These are phyloP conservation scores for Amanita phalloides DNA, from an alignment of 768 basidiomycete species.

Conservation along the genomic window DNA sequence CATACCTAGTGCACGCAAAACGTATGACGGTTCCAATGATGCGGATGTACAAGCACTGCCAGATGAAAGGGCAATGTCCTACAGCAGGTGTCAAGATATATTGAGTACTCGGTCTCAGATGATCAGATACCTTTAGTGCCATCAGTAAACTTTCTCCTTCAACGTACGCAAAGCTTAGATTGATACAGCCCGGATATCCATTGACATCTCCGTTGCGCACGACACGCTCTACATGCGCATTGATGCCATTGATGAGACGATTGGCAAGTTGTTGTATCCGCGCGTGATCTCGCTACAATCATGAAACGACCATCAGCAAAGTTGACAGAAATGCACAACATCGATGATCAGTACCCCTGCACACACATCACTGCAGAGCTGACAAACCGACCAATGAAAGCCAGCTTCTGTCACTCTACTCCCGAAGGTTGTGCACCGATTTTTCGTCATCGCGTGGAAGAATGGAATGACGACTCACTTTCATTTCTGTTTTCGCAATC, in stretches of 20 bases:
- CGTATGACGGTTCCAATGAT: conserved; percentile 96
- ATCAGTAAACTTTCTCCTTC: conserved; percentile 96
- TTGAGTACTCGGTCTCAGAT: neutral
- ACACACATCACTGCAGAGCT: conserved; percentile 58
- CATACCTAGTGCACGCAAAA: conserved; percentile 85
- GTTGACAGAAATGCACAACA: neutral
- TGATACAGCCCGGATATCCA: conserved; percentile 95
- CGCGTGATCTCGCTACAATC: conserved; percentile 63
- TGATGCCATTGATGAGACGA: conserved; percentile 73
- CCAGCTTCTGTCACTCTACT: conserved; percentile 32
- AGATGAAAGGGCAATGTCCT: conserved; percentile 96
- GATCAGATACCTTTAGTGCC: conserved; percentile 75
- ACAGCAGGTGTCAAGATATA: conserved; percentile 6
- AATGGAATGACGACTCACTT: conserved; percentile 43
- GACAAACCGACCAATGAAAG: conserved; percentile 15
- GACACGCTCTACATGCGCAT: conserved; percentile 77
- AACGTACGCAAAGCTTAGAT: conserved; percentile 92
- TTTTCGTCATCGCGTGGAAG: conserved; percentile 30
- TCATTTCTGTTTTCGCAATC: conserved; percentile 88
- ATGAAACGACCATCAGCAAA: conserved; percentile 10
- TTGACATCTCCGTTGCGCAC: conserved; percentile 87
- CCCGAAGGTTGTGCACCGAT: conserved; percentile 23
- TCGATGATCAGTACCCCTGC: conserved; percentile 86
- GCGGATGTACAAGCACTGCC: conserved; percentile 98
- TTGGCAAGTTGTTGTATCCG: conserved; percentile 68